A percentile compares a stretch with the other conserved stretches of the same genome.
These are phyloP conservation scores for Cyberlindnera maritima DNA, from an alignment of 805 yeast species.

Conservation along the genomic window DNA sequence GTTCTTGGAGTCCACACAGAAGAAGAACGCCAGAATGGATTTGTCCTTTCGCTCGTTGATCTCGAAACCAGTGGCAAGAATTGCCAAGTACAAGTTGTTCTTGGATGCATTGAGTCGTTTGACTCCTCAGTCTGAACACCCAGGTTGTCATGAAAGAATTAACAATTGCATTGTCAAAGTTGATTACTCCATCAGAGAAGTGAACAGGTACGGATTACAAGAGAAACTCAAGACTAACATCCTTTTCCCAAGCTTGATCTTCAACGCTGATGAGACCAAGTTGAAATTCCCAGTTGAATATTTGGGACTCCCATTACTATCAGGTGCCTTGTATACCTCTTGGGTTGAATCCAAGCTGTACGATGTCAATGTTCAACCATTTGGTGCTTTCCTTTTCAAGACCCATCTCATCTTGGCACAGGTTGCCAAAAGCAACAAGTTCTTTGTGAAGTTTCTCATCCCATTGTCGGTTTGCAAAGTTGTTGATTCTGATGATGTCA, in stretches of 20 bases:
- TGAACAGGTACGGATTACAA: constrained; percentile 30
- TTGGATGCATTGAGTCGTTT: constrained; percentile 39
- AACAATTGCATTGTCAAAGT: constrained; percentile 16
- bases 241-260: constrained; percentile 19
- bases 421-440: constrained; percentile 24
- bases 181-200: constrained; percentile 27
- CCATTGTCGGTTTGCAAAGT: constrained; percentile 39
- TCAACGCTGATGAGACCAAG: constrained; percentile 5
- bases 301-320: constrained; percentile 43
- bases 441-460: constrained; percentile 43
- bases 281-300: constrained; percentile 39
- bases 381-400: constrained; percentile 46
- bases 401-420: constrained; percentile 44
- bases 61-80: constrained; percentile 51
- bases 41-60: constrained; percentile 51
- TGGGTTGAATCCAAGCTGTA: constrained; percentile 35
- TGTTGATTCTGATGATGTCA: constrained; percentile 28
- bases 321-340: constrained; percentile 40
- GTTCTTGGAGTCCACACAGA: constrained; percentile 43
- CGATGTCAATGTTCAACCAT: constrained; percentile 14
- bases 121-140: constrained; percentile 22
- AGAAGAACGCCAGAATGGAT: constrained; percentile 37
- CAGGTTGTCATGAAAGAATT: constrained; percentile 16
- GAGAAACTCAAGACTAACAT: constrained; percentile 21
- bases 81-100: constrained; percentile 49